Evolutionary conservation across 768 basidiomycete genomes (phyloP), one percentile per base, ranked within the genome.

Genomic region (Lactarius psammicola): DNA sequence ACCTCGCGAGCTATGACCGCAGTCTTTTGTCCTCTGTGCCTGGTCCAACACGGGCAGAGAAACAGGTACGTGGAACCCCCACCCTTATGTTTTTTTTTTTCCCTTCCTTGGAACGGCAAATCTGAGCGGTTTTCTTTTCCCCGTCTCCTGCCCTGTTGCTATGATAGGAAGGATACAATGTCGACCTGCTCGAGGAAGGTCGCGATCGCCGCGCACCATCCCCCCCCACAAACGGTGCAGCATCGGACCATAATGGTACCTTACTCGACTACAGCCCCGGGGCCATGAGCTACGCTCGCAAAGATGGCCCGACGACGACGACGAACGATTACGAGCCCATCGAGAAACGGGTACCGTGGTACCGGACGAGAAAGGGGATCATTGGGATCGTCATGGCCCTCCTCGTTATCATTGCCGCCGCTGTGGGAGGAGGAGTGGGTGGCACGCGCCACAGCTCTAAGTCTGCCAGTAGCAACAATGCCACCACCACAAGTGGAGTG

Each of bases 401-500:
- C 2, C 33, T 86, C 49, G 70, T 84, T 33, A 66, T 85, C 59
- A 60, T 87, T 51, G 85, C 75, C 1, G 86, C 80, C 1, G 76
- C 82, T 2, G 79, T 87, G 9, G 87, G 85, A 0, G 87, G 85
- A 26, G 85, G 79, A 0, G 86, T 86, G 1, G 87, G 84, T 26
- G 86, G 81, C 13, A 81, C 80, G 33, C 69, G 44, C 4, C 63
- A 67, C 34, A 38, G 49, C 54, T 40, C 49, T 28, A 6, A 33
- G 15, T 15, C 26, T 1, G 4, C 10, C 13, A 18, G 8, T 15
- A 34, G 3, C 23, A 34, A 23, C 26, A n/a, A n/a, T n/a, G n/a
- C n/a, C n/a, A 36, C 28, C 30, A 36, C n/a, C 33, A 20, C 59
- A 5, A 49, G 4, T 34, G 23, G 18, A 7, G 17, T 34, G 31